Evolutionary conservation across 352 stramenopile species (phyloP).

Genomic region (Pythium oligandrum): DNA sequence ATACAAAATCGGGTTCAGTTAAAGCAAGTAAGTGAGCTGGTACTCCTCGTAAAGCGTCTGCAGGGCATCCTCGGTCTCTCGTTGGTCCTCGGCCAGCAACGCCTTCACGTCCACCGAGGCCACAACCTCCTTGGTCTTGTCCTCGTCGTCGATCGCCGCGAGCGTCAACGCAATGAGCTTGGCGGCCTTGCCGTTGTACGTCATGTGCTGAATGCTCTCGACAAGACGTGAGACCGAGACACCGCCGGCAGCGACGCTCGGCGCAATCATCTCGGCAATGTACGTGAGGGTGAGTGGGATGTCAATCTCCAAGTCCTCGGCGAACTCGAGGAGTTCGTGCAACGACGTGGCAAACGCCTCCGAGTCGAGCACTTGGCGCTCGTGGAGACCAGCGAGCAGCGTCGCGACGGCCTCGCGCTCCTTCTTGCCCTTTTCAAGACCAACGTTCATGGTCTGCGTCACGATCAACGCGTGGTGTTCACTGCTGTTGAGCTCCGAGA

Average conservation of each 20-base stretch:
- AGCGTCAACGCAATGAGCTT: constrained; percentile 55
- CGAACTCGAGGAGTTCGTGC: constrained; percentile 62
- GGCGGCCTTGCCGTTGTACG: constrained; percentile 56
- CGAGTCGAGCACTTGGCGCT: constrained; percentile 39
- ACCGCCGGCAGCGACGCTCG: constrained; percentile 37
- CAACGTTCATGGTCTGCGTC: constrained; percentile 53
- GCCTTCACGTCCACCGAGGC: constrained; percentile 29
- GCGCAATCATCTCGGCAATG: constrained; percentile 66
- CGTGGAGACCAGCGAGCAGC: constrained; percentile 50
- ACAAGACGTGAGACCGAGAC: constrained; percentile 40
- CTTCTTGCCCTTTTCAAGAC: constrained; percentile 63
- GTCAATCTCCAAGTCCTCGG: constrained; percentile 80
- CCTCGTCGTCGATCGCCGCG: constrained; percentile 33
- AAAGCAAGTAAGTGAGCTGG: constrained; percentile 37
- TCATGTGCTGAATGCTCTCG: constrained; percentile 38
- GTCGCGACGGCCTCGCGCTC: constrained; percentile 48
- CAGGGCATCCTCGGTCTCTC: constrained; percentile 24
- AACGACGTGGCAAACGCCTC: constrained; percentile 34
- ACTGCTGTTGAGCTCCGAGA: constrained; percentile 51
- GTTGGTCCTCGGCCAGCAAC: constrained; percentile 36
- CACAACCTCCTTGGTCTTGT: constrained; percentile 36
- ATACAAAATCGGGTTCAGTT: constrained; percentile 12
- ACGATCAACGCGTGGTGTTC: constrained; percentile 46
- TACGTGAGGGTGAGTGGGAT: constrained; percentile 71
- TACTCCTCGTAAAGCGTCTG: constrained; percentile 38